Conservation (phyloP, 192 early-diverging fungal species). For the Backusella parvicylindrica region DNA sequence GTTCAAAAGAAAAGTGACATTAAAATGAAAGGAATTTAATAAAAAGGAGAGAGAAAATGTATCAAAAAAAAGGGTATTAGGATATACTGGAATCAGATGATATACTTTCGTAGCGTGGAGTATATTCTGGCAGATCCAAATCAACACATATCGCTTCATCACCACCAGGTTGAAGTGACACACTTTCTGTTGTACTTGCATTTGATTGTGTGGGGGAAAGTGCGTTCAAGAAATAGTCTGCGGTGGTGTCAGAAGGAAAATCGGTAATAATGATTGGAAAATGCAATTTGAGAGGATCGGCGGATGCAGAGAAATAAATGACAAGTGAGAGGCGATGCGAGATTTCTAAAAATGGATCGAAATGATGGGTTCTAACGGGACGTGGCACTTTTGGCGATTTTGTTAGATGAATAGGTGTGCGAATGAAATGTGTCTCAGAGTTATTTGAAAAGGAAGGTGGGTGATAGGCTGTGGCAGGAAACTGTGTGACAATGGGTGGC, state of each 20-base stretch:
- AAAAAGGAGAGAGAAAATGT: neutral
- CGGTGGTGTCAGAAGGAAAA: constrained; percentile 5
- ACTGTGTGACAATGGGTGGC: constrained; percentile 17
- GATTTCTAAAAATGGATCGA: constrained; percentile 30
- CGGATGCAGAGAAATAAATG: constrained; percentile 18
- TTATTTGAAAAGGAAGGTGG: constrained; percentile 20
- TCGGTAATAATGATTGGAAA: constrained; percentile 35
- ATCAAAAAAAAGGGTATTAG: neutral
- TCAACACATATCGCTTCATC: constrained; percentile 29
- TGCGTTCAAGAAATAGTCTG: neutral
- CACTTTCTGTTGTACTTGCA: neutral
- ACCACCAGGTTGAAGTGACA: constrained; percentile 14
- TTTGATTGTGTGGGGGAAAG: constrained; percentile 2
- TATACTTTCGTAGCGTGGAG: constrained; percentile 18
- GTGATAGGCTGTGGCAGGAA: constrained; percentile 25
- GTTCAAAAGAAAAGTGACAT: neutral
- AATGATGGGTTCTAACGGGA: constrained; percentile 12
- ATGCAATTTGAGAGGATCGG: constrained; percentile 6
- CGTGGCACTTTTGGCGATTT: neutral
- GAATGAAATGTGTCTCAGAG: constrained; percentile 35
- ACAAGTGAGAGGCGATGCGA: constrained; percentile 20
- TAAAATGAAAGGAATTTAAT: neutral
- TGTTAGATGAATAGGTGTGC: constrained; percentile 22
- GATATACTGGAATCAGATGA: neutral
- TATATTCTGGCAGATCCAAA: constrained; percentile 35